Evolutionary conservation across 176 grass and related monocot species (phyloP), one percentile per base, ranked within the genome.

Genomic region (Dactylis glomerata): DNA sequence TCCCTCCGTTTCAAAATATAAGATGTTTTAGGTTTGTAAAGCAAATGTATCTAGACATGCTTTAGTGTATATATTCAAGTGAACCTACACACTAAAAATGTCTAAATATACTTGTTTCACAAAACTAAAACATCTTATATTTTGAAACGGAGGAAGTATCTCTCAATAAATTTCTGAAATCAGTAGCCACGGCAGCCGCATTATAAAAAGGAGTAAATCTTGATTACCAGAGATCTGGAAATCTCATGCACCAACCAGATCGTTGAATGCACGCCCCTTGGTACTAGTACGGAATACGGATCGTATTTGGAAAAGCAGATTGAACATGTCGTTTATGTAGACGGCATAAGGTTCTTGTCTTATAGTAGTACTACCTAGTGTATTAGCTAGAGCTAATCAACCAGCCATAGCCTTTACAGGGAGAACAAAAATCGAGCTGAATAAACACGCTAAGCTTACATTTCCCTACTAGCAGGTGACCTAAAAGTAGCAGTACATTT

Each of bases 211-310:
- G 68, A 44, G 8, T 13, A 71, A 27, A 71, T 71, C 68, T 44
- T 71, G 10, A 42, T 70, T 7, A 71, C 1, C n/a, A 57, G 49
- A 57, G 66, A 72, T 72, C 47, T 44, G 24, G 52, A 81, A 82
- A 82, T 82, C 67, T 72, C 49, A 44, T 72, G 10, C 80, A 58
- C 67, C 80, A 72, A 58, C 80, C 50, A 57, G 27, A 82, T 72
- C 67, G 50, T 72, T 42, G 16, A 44, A 44, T 72, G 10, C 80
- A 72, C 36, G 9, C n/a, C 37, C 51, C 50, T n/a, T 20, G 38
- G 68, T 27, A 30, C 51, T 10, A 56, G 49, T 41, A 56, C 47
- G 50, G 23, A 82, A 20, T 32, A 82, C 24, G 7, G 36, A 58
- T 72, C 49, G 58, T 26, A 41, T 5, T 4, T 50, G 65, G 24